Evolutionary conservation across 2,329 filamentous ascomycete species (phyloP).

Genomic region (Trichophyton benhamiae): DNA sequence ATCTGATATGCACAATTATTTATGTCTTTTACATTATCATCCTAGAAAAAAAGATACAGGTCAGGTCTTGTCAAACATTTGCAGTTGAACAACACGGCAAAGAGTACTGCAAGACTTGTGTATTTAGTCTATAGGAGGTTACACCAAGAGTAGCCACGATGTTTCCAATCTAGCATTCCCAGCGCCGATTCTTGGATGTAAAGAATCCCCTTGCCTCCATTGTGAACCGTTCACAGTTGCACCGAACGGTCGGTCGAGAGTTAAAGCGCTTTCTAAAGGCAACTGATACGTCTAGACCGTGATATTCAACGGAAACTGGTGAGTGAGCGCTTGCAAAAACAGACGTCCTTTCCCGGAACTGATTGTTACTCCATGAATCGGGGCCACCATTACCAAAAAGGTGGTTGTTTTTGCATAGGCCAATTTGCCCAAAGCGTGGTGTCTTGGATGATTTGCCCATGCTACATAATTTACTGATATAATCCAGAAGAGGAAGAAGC

Average conservation of each 20-base stretch:
- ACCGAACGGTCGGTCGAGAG: not conserved
- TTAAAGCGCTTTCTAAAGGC: not conserved
- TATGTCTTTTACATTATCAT: not conserved
- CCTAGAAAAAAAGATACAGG: not conserved
- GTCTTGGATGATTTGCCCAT: no score
- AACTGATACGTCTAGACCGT: not conserved
- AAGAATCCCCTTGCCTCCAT: not conserved
- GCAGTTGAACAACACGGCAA: not conserved
- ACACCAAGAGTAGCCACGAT: not conserved
- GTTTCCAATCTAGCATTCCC: not conserved
- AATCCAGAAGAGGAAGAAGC: conserved; percentile 28
- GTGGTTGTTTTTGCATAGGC: conserved; percentile 8
- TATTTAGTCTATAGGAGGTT: not conserved
- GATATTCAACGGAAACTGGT: not conserved
- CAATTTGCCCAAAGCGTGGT: not conserved
- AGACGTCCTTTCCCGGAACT: not conserved
- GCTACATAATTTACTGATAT: conserved; percentile 27
- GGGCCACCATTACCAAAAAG: not conserved
- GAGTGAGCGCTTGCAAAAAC: not conserved
- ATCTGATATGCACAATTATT: not conserved
- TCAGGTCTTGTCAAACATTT: not conserved
- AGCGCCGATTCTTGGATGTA: not conserved
- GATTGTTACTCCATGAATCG: conserved; percentile 4
- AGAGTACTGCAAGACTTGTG: not conserved
- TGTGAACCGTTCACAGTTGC: not conserved